A percentile compares a stretch with the other conserved stretches of the same genome.
Evolutionary conservation across 176 grass and related monocot species (phyloP).

Genomic region (Bothriochloa decipiens): DNA sequence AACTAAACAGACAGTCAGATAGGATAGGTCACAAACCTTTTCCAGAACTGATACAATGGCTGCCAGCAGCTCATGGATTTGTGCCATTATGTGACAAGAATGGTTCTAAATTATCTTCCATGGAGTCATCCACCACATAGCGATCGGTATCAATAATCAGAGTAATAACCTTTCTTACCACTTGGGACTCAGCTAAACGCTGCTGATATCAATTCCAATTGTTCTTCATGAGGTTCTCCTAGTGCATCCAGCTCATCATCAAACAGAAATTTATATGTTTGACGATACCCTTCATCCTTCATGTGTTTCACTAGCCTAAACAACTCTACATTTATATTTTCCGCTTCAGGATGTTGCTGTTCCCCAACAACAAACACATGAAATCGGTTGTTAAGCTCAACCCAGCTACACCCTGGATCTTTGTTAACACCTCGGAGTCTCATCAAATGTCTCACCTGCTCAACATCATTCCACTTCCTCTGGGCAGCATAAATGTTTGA

Average conservation of each 20-base stretch:
- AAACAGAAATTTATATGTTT: slow-evolving; percentile 30
- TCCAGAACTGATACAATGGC: too few species aligned
- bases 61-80: too few species aligned
- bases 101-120: too few species aligned
- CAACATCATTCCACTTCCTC: slow-evolving; percentile 67
- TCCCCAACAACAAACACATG: slow-evolving; percentile 84
- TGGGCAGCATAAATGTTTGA: slow-evolving; percentile 77
- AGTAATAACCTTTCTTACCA: slow-evolving; percentile 23
- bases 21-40: too few species aligned
- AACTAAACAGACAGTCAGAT: too few species aligned
- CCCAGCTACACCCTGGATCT: slow-evolving; percentile 78
- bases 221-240: slow-evolving; percentile 31
- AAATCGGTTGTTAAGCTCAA: slow-evolving; percentile 64
- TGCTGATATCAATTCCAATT: slow-evolving; percentile 37
- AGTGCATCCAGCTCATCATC: slow-evolving; percentile 17
- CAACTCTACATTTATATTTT: slow-evolving; percentile 59
- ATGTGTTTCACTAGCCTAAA: slow-evolving; percentile 67
- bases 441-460: slow-evolving; percentile 73
- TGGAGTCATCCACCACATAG: too few species aligned
- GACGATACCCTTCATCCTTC: slow-evolving; percentile 67
- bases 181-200: slow-evolving; percentile 25
- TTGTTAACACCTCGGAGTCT: slow-evolving; percentile 65
- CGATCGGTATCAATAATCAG: neutral
- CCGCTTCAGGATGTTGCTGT: slow-evolving; percentile 57
- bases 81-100: too few species aligned